Conservation (phyloP, 2,329 filamentous ascomycete genomes). For the Alternaria sp. region DNA sequence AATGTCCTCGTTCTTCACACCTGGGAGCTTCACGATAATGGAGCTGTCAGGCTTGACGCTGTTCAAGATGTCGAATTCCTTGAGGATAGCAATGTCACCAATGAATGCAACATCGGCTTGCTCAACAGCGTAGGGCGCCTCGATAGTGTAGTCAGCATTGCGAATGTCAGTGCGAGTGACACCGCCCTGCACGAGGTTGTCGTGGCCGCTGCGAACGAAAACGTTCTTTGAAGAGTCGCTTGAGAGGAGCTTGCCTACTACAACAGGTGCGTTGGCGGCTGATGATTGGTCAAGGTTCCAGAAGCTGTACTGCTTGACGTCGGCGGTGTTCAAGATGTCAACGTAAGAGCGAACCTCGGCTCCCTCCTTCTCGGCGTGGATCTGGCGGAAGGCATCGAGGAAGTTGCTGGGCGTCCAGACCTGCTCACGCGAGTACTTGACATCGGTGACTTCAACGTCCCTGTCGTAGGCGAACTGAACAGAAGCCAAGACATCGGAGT, state of each 20-base stretch:
- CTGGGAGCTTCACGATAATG: conserved; percentile 78
- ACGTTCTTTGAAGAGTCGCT: conserved; percentile 69
- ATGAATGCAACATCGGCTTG: conserved; percentile 82
- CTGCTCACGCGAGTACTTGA: conserved; percentile 86
- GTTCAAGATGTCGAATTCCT: conserved; percentile 77
- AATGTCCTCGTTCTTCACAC: conserved; percentile 85
- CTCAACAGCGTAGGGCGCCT: conserved; percentile 82
- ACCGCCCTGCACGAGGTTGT: conserved; percentile 76
- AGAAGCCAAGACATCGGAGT: conserved; percentile 88
- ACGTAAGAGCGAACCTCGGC: conserved; percentile 57
- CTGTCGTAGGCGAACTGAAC: conserved; percentile 72
- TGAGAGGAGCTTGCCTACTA: conserved; percentile 67
- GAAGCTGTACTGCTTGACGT: conserved; percentile 86
- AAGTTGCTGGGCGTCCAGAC: conserved; percentile 68
- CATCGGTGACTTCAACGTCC: conserved; percentile 74
- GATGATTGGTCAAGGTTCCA: conserved; percentile 86
- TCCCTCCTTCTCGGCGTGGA: conserved; percentile 53
- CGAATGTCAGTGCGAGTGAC: conserved; percentile 85
- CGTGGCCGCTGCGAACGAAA: conserved; percentile 65
- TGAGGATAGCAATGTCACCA: conserved; percentile 80
- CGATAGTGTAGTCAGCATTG: conserved; percentile 81
- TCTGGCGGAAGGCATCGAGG: conserved; percentile 58
- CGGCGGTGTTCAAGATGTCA: conserved; percentile 62
- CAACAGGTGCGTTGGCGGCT: conserved; percentile 70
- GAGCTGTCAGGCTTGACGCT: conserved; percentile 75